Evolutionary conservation across 2,329 filamentous ascomycete species (phyloP), one percentile per base, ranked within the genome.

Genomic region (Rhynchosporium secalis): DNA sequence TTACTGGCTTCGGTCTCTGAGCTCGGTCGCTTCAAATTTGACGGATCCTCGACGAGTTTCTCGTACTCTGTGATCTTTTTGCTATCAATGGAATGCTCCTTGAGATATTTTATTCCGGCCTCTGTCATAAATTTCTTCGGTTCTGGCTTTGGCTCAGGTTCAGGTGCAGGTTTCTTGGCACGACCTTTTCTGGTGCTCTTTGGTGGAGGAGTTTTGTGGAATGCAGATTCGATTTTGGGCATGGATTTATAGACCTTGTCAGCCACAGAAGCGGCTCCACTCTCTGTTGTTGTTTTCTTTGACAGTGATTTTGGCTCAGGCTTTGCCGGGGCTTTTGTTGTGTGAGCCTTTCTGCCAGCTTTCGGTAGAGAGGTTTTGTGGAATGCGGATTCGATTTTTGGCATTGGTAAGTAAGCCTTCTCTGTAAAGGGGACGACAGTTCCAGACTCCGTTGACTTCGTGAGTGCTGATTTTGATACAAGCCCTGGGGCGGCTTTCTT

Each of bases 61-160:
- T 41, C 51, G 51, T 40, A 40, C 2, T 41, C 36, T 4, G 20
- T 54, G 26, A 4, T 41, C 6, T 9, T 9, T 1, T 28, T 15
- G 36, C 13, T n/a, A 10, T 54, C 51, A 15, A 54, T 20, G 13
- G 36, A 54, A 36, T 36, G 33, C 33, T 36, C 33, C 9, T 54
- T 54, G 33, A 54, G 12, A 28, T 54, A 54, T 13, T 33, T 20
- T 6, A 36, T 36, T 41, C 51, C 51, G 3, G 51, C 51, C 15
- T 20, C 51, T 41, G 51, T 40, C 51, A 54, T 54, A 33, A 54
- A 54, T 10, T 54, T 54, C 51, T 9, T 54, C 12, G 36, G 36
- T 20, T 40, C 29, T 41, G 36, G 36, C 51, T 40, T 20, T 28
- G n/a, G 49, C 26, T 41, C 33, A 12, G 36, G 51, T 15, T 41